phyloP scores from a whole-genome alignment of 345 rosid species.

The Zanthoxylum bungeanum region DNA sequence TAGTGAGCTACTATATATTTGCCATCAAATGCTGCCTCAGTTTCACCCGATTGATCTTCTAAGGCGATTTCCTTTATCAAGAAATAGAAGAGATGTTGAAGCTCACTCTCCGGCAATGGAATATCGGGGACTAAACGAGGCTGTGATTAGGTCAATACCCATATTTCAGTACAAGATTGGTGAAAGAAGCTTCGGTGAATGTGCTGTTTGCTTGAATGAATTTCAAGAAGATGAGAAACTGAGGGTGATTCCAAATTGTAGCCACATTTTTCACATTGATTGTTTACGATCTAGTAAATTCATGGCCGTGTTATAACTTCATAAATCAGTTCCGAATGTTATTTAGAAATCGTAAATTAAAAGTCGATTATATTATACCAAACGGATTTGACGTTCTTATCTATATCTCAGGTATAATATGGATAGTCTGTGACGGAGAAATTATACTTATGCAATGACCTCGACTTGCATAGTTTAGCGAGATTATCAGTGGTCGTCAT shows the following conservation, averaged over 20 bases:
- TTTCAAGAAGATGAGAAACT: conserved; percentile 80
- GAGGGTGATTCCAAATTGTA: conserved; percentile 64
- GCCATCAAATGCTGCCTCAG: conserved; percentile 85
- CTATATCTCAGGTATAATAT: no score
- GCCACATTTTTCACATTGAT: conserved; percentile 84
- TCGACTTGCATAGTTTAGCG: no score
- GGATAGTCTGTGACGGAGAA: no score
- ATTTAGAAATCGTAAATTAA: no score
- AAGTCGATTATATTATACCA: no score
- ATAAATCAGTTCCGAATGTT: no score
- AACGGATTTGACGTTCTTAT: no score
- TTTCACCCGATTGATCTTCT: conserved; percentile 64
- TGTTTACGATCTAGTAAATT: no score
- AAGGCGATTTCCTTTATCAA: conserved; percentile 53
- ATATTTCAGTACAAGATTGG: conserved; percentile 63
- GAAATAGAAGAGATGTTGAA: conserved; percentile 42
- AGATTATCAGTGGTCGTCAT: no score
- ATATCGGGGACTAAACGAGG: conserved; percentile 71
- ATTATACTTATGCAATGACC: no score
- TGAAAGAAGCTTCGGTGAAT: conserved; percentile 44
- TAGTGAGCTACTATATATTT: conserved; percentile 79
- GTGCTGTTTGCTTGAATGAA: conserved; percentile 81
- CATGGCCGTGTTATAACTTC: no score
- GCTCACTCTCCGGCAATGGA: conserved; percentile 40
- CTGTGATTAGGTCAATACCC: conserved; percentile 79